phyloP scores from a whole-genome alignment of 305 asterid species.

The Plantago lanceolata region DNA sequence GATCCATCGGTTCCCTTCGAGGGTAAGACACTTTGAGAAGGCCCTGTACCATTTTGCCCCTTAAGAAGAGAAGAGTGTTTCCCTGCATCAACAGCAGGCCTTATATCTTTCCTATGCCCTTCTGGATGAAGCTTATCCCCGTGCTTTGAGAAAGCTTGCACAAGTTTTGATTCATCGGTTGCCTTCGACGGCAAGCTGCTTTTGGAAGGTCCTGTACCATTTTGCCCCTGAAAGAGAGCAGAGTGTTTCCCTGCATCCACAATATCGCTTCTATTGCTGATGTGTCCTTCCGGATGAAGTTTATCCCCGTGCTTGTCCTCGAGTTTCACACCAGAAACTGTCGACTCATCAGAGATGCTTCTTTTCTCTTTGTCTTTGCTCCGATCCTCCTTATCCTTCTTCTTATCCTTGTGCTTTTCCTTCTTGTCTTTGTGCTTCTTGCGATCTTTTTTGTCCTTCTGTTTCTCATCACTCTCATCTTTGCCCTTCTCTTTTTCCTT shows the following conservation, averaged over 20 bases:
- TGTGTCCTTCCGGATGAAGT: conserved; percentile 31
- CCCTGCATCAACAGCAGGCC: too few relatives aligned
- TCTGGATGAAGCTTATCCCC: conserved; percentile 39
- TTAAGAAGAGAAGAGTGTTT: too few relatives aligned
- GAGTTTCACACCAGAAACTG: conserved; percentile 35
- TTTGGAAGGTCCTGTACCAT: conserved; percentile 30
- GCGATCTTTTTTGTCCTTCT: conserved; percentile 53
- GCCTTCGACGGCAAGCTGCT: conserved; percentile 20
- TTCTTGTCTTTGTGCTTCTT: conserved; percentile 52
- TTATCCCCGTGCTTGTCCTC: conserved; percentile 36
- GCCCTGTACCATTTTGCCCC: conserved; percentile 18
- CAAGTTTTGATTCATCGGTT: conserved; percentile 16
- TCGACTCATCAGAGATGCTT: conserved; percentile 55
- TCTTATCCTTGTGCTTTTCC: conserved; percentile 51
- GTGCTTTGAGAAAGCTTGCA: conserved; percentile 28
- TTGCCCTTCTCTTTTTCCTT: conserved; percentile 51
- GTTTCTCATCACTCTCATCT: conserved; percentile 50
- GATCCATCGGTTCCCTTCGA: conserved; percentile 36
- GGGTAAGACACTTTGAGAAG: conserved; percentile 28
- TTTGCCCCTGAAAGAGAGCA: conserved; percentile 34
- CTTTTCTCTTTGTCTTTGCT: conserved; percentile 60
- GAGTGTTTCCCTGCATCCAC: conserved; percentile 32
- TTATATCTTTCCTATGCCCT: conserved; percentile 21
- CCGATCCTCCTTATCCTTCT: conserved; percentile 38
- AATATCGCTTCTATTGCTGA: conserved; percentile 28